Percentiles rank a stretch among this genome's conserved stretches.
Conservation (phyloP, 352 stramenopile genomes). For the Elongisporangium undulatum region DNA sequence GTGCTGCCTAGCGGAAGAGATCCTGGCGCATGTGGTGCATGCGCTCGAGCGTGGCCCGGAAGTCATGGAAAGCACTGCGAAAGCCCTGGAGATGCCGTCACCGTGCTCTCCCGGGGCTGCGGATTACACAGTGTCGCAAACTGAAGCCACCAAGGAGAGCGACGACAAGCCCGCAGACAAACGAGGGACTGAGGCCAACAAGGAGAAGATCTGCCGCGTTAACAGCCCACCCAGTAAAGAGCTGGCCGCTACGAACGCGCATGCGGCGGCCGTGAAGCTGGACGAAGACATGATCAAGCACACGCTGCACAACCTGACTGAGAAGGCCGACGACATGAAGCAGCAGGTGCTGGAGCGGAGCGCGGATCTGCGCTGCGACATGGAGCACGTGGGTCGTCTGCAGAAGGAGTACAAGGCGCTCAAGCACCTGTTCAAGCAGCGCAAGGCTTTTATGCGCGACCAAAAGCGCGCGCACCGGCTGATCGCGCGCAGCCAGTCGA, state of each 20-base stretch:
- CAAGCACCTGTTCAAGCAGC: constrained; percentile 30
- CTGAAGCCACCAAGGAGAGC: not conserved
- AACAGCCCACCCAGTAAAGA: not conserved
- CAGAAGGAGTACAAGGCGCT: constrained; percentile 36
- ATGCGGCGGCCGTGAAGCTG: not conserved
- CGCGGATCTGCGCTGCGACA: constrained; percentile 10
- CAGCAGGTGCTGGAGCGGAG: not conserved
- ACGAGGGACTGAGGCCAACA: constrained; percentile 3
- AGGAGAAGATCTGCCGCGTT: not conserved
- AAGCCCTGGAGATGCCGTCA: not conserved
- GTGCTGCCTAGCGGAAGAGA: not conserved
- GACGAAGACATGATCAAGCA: not conserved
- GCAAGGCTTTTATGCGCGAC: constrained; percentile 27
- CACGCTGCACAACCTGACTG: not conserved
- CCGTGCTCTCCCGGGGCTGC: not conserved
- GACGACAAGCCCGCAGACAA: constrained; percentile 2
- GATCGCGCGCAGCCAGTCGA: constrained; percentile 17
- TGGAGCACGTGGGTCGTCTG: constrained; percentile 19
- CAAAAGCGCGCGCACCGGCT: constrained; percentile 25
- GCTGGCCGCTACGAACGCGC: not conserved
- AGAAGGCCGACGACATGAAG: not conserved
- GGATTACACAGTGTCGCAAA: not conserved
- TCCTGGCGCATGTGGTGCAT: not conserved
- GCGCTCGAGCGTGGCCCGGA: not conserved
- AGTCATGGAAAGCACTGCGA: not conserved